Evolutionary conservation across 331 rosid genomes (phyloP).

Genomic region (Quercus tomentella): DNA sequence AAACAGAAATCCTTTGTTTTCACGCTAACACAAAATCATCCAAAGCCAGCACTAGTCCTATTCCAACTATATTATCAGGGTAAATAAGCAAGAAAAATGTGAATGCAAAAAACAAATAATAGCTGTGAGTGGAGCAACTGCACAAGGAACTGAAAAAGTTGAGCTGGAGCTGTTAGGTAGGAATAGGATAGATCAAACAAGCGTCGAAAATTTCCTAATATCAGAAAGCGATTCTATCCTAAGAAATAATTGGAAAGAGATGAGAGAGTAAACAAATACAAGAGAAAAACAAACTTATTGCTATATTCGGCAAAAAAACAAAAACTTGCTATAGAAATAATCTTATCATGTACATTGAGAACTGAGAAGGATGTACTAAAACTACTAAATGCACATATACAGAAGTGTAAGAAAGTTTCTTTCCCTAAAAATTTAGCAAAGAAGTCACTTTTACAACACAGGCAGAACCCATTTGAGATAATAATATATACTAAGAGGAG

Average conservation of each 20-base stretch:
- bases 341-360: not conserved
- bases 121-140: too few species aligned
- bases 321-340: not conserved
- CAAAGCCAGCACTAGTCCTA: not conserved
- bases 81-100: too few species aligned
- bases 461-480: not conserved
- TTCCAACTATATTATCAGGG: too few species aligned
- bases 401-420: not conserved
- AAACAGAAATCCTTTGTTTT: not conserved
- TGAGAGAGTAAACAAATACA: not conserved
- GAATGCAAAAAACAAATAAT: too few species aligned
- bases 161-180: too few species aligned
- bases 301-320: too few species aligned
- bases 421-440: not conserved
- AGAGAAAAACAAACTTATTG: not conserved
- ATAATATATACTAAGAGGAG: not conserved
- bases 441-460: not conserved
- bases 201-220: too few species aligned
- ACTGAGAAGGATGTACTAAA: not conserved
- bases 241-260: not conserved
- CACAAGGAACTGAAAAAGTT: too few species aligned
- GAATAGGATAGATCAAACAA: too few species aligned
- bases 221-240: not conserved
- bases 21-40: not conserved
- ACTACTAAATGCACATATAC: not conserved